Evolutionary conservation across 129 eudicot genomes (phyloP).

Genomic region (Escallonia rubra): DNA sequence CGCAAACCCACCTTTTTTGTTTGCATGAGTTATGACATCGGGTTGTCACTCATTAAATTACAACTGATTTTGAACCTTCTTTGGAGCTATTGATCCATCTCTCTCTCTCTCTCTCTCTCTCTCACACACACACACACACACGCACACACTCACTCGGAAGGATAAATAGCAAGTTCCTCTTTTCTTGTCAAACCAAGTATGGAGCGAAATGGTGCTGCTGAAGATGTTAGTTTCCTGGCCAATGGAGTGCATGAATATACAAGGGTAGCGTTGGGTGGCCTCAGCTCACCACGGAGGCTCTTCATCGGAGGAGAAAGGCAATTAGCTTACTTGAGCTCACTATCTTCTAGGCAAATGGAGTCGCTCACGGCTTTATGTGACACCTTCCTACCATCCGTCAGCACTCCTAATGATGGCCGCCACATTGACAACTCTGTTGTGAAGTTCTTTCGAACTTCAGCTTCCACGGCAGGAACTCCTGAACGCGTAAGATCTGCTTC

Average conservation of each 20-base stretch:
- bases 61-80: neutral
- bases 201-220: neutral
- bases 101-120: neutral
- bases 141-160: too few relatives aligned
- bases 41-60: too few relatives aligned
- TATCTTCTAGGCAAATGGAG: slow-evolving; percentile 28
- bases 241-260: neutral
- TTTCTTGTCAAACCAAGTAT: neutral
- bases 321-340: neutral
- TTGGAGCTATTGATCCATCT: neutral
- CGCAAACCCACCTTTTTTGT: too few relatives aligned
- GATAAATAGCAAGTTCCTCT: neutral
- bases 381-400: slow-evolving; percentile 28
- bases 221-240: neutral
- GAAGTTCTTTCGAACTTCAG: slow-evolving; percentile 20
- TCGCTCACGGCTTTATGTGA: slow-evolving; percentile 26
- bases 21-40: too few relatives aligned
- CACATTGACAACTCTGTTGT: neutral
- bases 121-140: neutral
- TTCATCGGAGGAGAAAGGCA: neutral
- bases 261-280: neutral
- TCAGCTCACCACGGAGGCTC: neutral
- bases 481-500: slow-evolving; percentile 14
- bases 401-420: neutral
- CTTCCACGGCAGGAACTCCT: slow-evolving; percentile 30